A percentile compares a stretch with the other conserved stretches of the same genome.
Conservation (phyloP, 169 alveolate genomes). For the Plasmodium blacklocki region DNA sequence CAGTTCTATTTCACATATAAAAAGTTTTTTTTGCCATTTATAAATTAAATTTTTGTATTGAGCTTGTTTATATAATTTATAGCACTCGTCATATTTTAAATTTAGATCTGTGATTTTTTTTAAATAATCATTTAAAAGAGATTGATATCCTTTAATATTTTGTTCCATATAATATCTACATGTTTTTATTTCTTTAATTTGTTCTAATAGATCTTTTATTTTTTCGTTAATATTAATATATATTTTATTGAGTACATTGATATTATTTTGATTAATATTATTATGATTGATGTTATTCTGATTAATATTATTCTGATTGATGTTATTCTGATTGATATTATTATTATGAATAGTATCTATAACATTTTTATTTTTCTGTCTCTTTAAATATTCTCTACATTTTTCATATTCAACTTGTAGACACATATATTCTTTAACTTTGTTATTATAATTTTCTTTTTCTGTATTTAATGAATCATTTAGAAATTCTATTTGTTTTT, state of each 20-base stretch:
- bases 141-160: constrained; percentile 45
- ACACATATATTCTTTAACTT: constrained; percentile 43
- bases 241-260: constrained; percentile 58
- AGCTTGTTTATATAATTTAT: constrained; percentile 61
- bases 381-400: constrained; percentile 25
- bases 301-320: neutral
- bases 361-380: neutral
- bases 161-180: constrained; percentile 32
- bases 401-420: constrained; percentile 52
- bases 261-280: constrained; percentile 11
- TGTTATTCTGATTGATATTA: neutral
- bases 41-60: constrained; percentile 25
- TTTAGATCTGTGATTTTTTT: constrained; percentile 49
- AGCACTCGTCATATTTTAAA: constrained; percentile 52
- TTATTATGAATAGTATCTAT: too few relatives aligned
- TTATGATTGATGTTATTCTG: neutral
- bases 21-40: constrained; percentile 51
- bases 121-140: constrained; percentile 30
- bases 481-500: constrained; percentile 50
- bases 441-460: constrained; percentile 48
- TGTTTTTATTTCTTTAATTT: constrained; percentile 25
- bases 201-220: constrained; percentile 24
- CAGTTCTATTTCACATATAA: constrained; percentile 26
- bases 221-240: constrained; percentile 37
- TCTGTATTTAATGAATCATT: constrained; percentile 53